Conservation (phyloP, 306 rosid species). For the Fragaria iinumae region DNA sequence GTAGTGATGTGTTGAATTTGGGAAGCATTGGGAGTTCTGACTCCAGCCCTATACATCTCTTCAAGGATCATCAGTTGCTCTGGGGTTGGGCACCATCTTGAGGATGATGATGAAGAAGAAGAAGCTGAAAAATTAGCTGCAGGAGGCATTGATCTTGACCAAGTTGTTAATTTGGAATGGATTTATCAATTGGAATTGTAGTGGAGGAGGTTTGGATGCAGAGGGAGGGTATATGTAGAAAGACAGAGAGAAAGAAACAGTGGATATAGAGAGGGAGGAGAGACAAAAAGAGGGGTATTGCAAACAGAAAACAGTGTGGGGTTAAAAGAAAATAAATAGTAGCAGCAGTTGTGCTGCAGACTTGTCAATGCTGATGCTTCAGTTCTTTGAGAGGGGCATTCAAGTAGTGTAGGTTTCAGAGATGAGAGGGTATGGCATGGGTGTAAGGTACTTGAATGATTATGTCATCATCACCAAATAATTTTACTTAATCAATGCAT, state of each 20-base stretch:
- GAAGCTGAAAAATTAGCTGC: constrained; percentile 33
- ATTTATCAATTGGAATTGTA: background rate
- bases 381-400: constrained; percentile 7
- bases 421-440: constrained; percentile 4
- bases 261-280: constrained; percentile 26
- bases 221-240: constrained; percentile 41
- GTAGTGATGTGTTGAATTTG: constrained; percentile 87
- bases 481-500: constrained; percentile 34
- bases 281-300: constrained; percentile 47
- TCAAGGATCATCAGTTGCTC: constrained; percentile 90
- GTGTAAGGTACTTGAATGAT: constrained; percentile 30
- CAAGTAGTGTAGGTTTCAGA: constrained; percentile 1
- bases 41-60: constrained; percentile 74
- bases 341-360: constrained; percentile 37
- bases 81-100: constrained; percentile 95
- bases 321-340: constrained; percentile 26
- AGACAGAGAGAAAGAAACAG: constrained; percentile 53
- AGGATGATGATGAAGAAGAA: constrained; percentile 29
- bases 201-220: background rate
- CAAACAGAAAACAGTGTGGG: constrained; percentile 19
- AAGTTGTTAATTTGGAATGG: background rate
- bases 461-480: constrained; percentile 59
- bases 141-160: constrained; percentile 45
- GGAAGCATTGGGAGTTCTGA: constrained; percentile 78
- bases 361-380: constrained; percentile 28